Base-by-base conservation (phyloP, 2,329 filamentous ascomycete species). In the Lasiodiplodia theobromae region DNA sequence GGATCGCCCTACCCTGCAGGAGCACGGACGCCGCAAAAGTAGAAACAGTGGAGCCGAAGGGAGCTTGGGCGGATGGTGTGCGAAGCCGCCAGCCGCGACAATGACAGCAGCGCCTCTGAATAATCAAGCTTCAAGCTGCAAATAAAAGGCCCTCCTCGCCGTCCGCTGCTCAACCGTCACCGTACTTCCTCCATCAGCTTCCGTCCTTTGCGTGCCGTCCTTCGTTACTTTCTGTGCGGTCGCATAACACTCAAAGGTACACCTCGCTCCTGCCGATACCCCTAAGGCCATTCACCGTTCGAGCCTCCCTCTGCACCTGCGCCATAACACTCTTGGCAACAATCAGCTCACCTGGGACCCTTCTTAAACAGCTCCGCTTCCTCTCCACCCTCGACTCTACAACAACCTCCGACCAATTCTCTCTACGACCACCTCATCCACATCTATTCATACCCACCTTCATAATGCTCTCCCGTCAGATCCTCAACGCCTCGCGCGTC, bases 61-160 rank as follows among this genome's bases (percentile, higher is more conserved):
- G 65, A 67, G 65, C 65, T 67, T 68, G 66, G 66, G 57, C 66
- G 56, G 56, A 58, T 63, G 56, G 56, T 62, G 56, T 68, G 56
- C 57, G 57, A 52, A 67, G 65, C 52, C 65, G 40, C 60, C 47
- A 52, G 65, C 56, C 40, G 53, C 47, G 38, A 62, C 40, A 49
- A 40, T 40, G 58, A 62, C 65, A 12, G 47, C 65, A 44, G 25
- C 28, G 52, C 34, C 28, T 53, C 56, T 68, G 66, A 68, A 68
- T 68, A 68, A 68, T 68, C 66, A 62, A 18, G 7, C n/a, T 38
- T 23, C 21, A 44, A 37, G n/a, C 14, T 31, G 66, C 47, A 52
- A 62, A 68, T 68, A 68, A 68, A 68, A 68, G 40, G 21, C 49
- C 7, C 23, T 37, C 34, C n/a, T 52, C 65, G 53, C 53, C 38